Conservation (phyloP, 371 early-diverging fungal species). For the Mucor irregularis region DNA sequence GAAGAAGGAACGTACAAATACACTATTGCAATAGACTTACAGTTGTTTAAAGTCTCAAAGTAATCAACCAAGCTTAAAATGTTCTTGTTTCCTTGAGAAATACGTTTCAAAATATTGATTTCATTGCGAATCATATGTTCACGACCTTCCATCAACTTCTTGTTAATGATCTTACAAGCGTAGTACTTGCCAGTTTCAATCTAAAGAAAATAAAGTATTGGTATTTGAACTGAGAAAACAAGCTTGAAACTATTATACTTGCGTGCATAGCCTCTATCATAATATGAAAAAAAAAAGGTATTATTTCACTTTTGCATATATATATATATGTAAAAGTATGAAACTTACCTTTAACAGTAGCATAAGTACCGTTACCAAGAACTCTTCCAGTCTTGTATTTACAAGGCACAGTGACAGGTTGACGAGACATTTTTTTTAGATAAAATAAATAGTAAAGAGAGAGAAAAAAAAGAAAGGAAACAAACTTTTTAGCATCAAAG, state of each 20-base stretch:
- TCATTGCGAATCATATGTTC: slow-evolving; percentile 92
- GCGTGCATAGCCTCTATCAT: slow-evolving; percentile 53
- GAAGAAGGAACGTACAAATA: background rate
- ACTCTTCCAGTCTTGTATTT: slow-evolving; percentile 72
- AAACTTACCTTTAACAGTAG: slow-evolving; percentile 70
- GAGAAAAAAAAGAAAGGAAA: background rate
- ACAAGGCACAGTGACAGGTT: slow-evolving; percentile 59
- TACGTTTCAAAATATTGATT: slow-evolving; percentile 79
- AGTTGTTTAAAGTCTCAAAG: slow-evolving; percentile 89
- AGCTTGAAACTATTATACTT: too few species aligned
- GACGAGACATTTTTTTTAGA: slow-evolving; percentile 5
- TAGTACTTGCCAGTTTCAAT: slow-evolving; percentile 82
- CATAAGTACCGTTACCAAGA: slow-evolving; percentile 72
- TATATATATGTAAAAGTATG: too few species aligned
- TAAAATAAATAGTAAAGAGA: background rate
- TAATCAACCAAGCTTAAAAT: slow-evolving; percentile 87
- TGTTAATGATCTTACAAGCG: slow-evolving; percentile 93
- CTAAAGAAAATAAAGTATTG: slow-evolving; percentile 27
- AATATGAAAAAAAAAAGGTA: too few species aligned
- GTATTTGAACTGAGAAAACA: background rate
- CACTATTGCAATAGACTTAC: slow-evolving; percentile 42
- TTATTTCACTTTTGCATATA: background rate
- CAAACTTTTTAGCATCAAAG: too few species aligned
- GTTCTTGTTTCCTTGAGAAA: slow-evolving; percentile 87
- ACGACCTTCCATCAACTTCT: slow-evolving; percentile 83